Conservation (phyloP, 2,329 filamentous ascomycete genomes). For the Neopestalotiopsis rosae region DNA sequence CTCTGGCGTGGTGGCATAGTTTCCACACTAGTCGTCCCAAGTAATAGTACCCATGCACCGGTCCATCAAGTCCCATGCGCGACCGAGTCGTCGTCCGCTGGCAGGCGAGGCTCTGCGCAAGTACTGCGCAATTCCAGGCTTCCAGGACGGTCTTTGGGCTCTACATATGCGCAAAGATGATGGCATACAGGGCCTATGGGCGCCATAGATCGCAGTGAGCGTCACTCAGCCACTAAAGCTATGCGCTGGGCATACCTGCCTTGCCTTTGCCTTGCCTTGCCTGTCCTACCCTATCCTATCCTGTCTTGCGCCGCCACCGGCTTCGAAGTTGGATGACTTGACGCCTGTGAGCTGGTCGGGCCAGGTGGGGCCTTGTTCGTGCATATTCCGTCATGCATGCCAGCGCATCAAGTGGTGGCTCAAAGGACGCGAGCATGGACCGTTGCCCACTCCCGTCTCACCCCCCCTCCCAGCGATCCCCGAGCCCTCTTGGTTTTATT, state of each 20-base stretch:
- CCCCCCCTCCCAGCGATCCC: slow-evolving; percentile 38
- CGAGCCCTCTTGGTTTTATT: slow-evolving; percentile 30
- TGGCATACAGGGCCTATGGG: slow-evolving; percentile 13
- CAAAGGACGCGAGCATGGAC: slow-evolving; percentile 45
- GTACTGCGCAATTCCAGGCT: background rate
- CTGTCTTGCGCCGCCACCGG: slow-evolving; percentile 39
- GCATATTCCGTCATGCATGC: slow-evolving; percentile 67
- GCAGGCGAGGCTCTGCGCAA: slow-evolving; percentile 18
- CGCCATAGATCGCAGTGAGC: slow-evolving; percentile 18
- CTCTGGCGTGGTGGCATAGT: slow-evolving; percentile 28
- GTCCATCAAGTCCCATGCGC: too few relatives aligned
- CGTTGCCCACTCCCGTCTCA: slow-evolving; percentile 36
- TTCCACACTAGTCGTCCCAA: slow-evolving; percentile 33
- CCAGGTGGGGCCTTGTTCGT: slow-evolving; percentile 51
- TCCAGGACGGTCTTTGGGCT: background rate
- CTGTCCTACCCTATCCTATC: slow-evolving; percentile 31
- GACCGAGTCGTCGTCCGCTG: slow-evolving; percentile 26
- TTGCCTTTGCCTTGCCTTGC: slow-evolving; percentile 36
- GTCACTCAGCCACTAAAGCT: slow-evolving; percentile 19
- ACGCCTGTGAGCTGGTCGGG: slow-evolving; percentile 46
- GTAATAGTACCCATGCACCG: slow-evolving; percentile 31
- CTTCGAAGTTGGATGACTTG: slow-evolving; percentile 33
- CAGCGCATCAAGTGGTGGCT: slow-evolving; percentile 56
- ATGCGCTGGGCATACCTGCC: slow-evolving; percentile 35
- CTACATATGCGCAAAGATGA: slow-evolving; percentile 9